These are phyloP conservation scores for Ceriops zippeliana DNA, from an alignment of 345 rosid genomes.

Conservation along the genomic window DNA sequence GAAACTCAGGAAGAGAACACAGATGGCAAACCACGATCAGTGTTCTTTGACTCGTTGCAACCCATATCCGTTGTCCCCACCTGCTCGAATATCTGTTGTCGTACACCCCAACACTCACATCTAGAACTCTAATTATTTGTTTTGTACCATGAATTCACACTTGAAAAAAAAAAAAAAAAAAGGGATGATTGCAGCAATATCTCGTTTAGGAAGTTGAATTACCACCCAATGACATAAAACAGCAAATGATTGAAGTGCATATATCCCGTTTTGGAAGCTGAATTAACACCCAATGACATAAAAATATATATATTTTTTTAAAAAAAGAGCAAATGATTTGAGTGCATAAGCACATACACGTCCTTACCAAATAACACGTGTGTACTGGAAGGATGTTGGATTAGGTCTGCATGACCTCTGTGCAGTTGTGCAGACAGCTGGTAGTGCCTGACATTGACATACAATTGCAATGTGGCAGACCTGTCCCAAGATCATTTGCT, in stretches of 20 bases:
- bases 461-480: too few relatives aligned
- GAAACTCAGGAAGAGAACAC: not conserved
- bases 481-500: too few relatives aligned
- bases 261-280: not conserved
- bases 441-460: too few relatives aligned
- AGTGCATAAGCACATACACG: too few relatives aligned
- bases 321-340: not conserved
- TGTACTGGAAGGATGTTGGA: too few relatives aligned
- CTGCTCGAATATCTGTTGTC: not conserved
- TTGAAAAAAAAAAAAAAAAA: not conserved
- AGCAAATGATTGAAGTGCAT: not conserved
- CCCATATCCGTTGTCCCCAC: constrained; percentile 11
- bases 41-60: constrained; percentile 16
- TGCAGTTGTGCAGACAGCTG: too few relatives aligned
- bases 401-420: too few relatives aligned
- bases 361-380: too few relatives aligned
- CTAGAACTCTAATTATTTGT: not conserved
- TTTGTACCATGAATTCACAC: not conserved
- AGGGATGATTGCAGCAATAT: not conserved
- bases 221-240: not conserved
- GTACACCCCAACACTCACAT: not conserved
- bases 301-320: too few relatives aligned
- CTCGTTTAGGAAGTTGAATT: not conserved
- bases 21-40: not conserved
- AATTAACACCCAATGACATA: not conserved